phyloP scores from a whole-genome alignment of 495 filamentous ascomycete species.

The Penicillium chermesinum region DNA sequence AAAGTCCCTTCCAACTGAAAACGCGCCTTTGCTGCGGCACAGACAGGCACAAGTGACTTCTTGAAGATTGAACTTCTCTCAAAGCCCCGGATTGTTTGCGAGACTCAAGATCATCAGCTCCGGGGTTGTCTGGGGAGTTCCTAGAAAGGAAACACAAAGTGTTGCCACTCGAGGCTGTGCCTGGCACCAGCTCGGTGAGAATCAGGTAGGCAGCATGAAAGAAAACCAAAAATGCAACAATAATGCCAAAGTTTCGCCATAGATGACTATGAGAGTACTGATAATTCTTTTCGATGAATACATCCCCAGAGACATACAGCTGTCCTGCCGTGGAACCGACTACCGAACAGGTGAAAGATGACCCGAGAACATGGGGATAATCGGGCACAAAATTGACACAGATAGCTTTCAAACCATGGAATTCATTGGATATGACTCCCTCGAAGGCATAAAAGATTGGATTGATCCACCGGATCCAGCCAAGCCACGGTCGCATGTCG shows the following conservation, averaged over 20 bases:
- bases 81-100: too few species aligned
- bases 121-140: not conserved
- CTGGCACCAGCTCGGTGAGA: not conserved
- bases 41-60: not conserved
- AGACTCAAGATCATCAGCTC: not conserved
- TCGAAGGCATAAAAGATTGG: constrained; percentile 86
- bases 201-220: constrained; percentile 4
- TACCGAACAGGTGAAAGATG: not conserved
- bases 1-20: constrained; percentile 70
- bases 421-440: constrained; percentile 86
- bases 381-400: constrained; percentile 47
- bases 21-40: constrained; percentile 40
- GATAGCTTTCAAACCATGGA: constrained; percentile 55
- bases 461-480: constrained; percentile 82
- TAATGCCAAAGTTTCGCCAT: constrained; percentile 13
- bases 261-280: not conserved
- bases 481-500: too few species aligned
- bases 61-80: not conserved
- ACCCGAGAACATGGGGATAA: not conserved
- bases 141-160: not conserved
- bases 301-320: constrained; percentile 5
- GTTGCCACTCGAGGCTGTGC: not conserved
- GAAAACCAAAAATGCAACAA: not conserved
- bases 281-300: constrained; percentile 5
- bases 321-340: constrained; percentile 1